Base-by-base conservation (phyloP, 169 alveolate species). In the Plasmodium coatneyi region DNA sequence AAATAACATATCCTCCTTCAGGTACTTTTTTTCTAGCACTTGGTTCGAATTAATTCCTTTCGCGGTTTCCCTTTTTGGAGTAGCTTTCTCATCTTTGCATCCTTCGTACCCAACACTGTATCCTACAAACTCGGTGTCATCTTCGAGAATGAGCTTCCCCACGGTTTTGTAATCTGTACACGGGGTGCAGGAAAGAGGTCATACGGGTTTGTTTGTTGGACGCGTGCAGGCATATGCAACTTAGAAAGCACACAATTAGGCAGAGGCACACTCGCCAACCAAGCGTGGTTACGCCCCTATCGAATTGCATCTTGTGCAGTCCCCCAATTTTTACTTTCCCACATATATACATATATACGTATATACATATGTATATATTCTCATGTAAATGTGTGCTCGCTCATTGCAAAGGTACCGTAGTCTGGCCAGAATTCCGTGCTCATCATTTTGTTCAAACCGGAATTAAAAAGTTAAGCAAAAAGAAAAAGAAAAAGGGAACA, bases 51-150 rank as follows among this genome's bases (percentile, higher is more conserved):
- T 76, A 22, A 28, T 22, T 19, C 28, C 28, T 83, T 71, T 83
- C 32, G 32, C 22, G 19, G 9, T 22, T 41, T 70, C 66, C 74
- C 54, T 16, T 19, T 30, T 41, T 83, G 70, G 16, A 71, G 34
- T 2, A 28, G 1, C 36, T 66, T 66, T 49, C 6, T 74, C 16
- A 49, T 86, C 80, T n/a, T 74, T 34, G 46, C 54, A 49, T 22
- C 93, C 93, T 86, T 86, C 93, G 34, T 86, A 86, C 12, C 93
- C 93, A 22, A 86, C 86, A 56, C 93, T 86, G 70, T 86, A 86
- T n/a, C 93, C 93, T 25, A 86, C 86, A 43, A 74, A 86, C 30
- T 86, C 93, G 16, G 79, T 86, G 34, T 41, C 80, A 76, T 86
- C 93, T 76, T 86, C 93, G 32, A 86, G 93, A 70, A 86, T 86